These are phyloP conservation scores for Ogataea nitratoaversa DNA, from an alignment of 805 yeast species.

Conservation along the genomic window DNA sequence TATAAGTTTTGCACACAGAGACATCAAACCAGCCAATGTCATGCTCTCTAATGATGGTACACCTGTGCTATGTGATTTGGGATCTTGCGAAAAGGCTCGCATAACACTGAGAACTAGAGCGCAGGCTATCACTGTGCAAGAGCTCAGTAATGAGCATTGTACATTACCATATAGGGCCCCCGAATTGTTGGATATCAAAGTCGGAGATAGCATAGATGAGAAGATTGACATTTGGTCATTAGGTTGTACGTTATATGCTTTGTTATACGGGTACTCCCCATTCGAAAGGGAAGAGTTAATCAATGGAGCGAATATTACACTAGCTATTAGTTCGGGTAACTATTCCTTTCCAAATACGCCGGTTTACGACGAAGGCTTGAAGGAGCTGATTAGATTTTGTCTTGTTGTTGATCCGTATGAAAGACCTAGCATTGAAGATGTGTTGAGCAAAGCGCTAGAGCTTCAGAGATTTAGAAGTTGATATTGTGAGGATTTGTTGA, in stretches of 20 bases:
- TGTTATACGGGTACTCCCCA: constrained; percentile 79
- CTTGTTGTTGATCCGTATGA: constrained; percentile 54
- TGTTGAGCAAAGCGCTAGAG: constrained; percentile 47
- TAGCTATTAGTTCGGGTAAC: constrained; percentile 70
- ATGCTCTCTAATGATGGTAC: constrained; percentile 71
- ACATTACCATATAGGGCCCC: constrained; percentile 89
- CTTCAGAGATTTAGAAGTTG: constrained; percentile 26
- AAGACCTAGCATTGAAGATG: constrained; percentile 62
- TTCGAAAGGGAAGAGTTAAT: constrained; percentile 79
- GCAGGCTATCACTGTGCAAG: constrained; percentile 73
- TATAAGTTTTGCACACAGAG: constrained; percentile 78
- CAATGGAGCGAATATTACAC: constrained; percentile 74
- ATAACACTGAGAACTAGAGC: constrained; percentile 51
- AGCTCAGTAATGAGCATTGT: constrained; percentile 78
- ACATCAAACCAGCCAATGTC: constrained; percentile 84
- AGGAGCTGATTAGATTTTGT: constrained; percentile 56
- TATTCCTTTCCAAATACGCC: constrained; percentile 53
- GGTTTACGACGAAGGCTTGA: constrained; percentile 50
- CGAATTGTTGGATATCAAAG: constrained; percentile 73
- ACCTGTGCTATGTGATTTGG: constrained; percentile 81
- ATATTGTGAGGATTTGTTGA: too few relatives aligned
- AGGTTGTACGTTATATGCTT: constrained; percentile 77
- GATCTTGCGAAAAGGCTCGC: constrained; percentile 69
- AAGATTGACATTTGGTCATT: constrained; percentile 87
- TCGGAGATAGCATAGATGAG: constrained; percentile 63